Conservation (phyloP, 306 rosid species). For the Pyrus pyrifolia region DNA sequence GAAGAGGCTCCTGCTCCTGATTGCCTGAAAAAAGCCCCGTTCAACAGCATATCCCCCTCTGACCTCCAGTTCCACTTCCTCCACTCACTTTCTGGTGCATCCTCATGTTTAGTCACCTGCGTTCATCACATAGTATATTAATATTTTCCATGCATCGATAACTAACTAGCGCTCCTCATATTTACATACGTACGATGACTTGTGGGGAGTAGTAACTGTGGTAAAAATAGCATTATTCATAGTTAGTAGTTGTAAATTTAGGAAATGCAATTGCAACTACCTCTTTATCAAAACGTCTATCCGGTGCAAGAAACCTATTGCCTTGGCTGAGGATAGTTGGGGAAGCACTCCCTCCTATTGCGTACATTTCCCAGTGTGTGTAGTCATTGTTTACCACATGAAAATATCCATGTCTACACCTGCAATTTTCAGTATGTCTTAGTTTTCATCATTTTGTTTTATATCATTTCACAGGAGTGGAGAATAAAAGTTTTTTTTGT, state of each 20-base stretch:
- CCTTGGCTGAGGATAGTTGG: slow-evolving; percentile 88
- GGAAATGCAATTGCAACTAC: neutral
- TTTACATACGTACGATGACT: too few relatives aligned
- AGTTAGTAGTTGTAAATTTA: too few relatives aligned
- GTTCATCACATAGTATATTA: neutral
- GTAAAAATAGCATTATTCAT: too few relatives aligned
- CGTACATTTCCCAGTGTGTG: slow-evolving; percentile 97
- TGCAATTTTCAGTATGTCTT: slow-evolving; percentile 14
- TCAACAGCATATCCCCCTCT: slow-evolving; percentile 70
- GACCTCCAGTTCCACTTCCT: slow-evolving; percentile 82
- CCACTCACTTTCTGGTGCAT: slow-evolving; percentile 61
- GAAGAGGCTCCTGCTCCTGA: slow-evolving; percentile 64
- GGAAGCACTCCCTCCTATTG: slow-evolving; percentile 85
- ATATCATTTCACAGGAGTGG: too few relatives aligned
- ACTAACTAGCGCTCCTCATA: too few relatives aligned
- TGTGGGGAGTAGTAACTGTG: too few relatives aligned
- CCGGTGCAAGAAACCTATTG: slow-evolving; percentile 70
- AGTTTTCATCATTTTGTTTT: too few relatives aligned
- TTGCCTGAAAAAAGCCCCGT: slow-evolving; percentile 70
- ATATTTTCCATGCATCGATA: too few relatives aligned
- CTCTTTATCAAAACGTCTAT: slow-evolving; percentile 48
- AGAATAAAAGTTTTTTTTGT: too few relatives aligned
- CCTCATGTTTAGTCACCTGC: slow-evolving; percentile 70
- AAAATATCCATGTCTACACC: slow-evolving; percentile 82
- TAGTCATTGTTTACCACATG: slow-evolving; percentile 95